Conservation (phyloP, 2,329 filamentous ascomycete species). For the Leptosphaerulina australis region DNA sequence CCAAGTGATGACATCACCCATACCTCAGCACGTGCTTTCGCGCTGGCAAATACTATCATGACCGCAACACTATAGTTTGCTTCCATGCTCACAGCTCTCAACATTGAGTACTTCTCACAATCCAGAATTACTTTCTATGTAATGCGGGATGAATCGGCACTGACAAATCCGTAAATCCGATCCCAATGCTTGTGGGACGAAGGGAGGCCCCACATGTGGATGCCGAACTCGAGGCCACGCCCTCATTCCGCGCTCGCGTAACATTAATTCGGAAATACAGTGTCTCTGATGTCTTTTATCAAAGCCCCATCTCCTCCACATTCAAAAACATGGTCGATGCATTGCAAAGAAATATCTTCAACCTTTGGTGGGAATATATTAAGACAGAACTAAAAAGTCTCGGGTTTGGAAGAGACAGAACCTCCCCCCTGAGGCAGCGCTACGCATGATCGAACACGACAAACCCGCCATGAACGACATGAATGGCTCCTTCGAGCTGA, state of each 20-base stretch:
- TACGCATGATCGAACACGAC: not conserved
- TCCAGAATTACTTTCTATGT: not conserved
- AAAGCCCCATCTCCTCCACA: slow-evolving; percentile 16
- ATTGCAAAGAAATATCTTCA: not conserved
- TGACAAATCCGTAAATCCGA: slow-evolving; percentile 15
- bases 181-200: not conserved
- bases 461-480: not conserved
- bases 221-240: slow-evolving; percentile 1
- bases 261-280: slow-evolving; percentile 4
- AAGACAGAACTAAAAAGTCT: not conserved
- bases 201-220: slow-evolving; percentile 9
- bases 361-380: not conserved
- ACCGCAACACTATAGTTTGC: not conserved
- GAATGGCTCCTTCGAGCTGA: slow-evolving; percentile 1
- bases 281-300: not conserved
- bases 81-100: not conserved
- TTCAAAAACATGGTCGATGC: slow-evolving; percentile 5
- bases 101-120: not conserved
- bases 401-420: not conserved
- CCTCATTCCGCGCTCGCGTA: slow-evolving; percentile 5
- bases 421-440: not conserved
- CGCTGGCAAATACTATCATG: not conserved
- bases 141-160: not conserved
- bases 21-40: not conserved
- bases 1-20: slow-evolving; percentile 1